Base-by-base conservation (phyloP, 768 basidiomycete genomes). In the Boletus fagicola region DNA sequence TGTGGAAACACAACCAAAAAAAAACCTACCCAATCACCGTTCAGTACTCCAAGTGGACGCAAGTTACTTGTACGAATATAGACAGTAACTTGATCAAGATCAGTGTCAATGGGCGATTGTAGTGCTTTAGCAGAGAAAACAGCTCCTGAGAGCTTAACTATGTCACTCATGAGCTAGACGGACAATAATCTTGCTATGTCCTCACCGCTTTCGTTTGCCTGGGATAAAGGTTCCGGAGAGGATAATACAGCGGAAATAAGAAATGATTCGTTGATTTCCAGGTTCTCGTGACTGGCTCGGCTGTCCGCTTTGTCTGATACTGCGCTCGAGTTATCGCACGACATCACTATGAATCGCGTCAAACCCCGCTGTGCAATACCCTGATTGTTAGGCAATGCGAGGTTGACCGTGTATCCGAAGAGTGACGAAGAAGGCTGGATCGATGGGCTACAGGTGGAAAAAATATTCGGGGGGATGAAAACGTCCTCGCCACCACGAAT, bases 191-290 rank as follows among this genome's bases (percentile, higher is more conserved):
- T 44, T 30, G 12, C 13, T 44, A 4, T 22, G 26, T 44, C 30
- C 58, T 57, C 52, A 67, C 59, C 56, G 24, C 26, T 52, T 35
- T 56, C 50, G 30, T 39, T 52, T 26, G 39, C 47, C 36, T 49
- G 53, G 30, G 54, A 62, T 43, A 51, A 58, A 51, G 49, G 59
- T 50, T 55, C 49, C 16, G 62, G 51, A 28, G 66, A 26, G 44
- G 71, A 62, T 16, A 80, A 59, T 16, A 83, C 63, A 33, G 84
- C 76, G 57, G 75, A 80, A 9, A 83, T 85, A 24, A 92, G 77
- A 69, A 92, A 92, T 18, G 73, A 79, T 65, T 91, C 86, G 63
- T 81, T 82, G 52, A 92, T 92, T 70, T 91, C 90, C 47, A 90
- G 68, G 18, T 61, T 66, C 33, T 85, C 83, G 10, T 65, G 62